Evolutionary conservation across 192 early-diverging fungal genomes (phyloP).

Genomic region (Rhizophagus clarus): DNA sequence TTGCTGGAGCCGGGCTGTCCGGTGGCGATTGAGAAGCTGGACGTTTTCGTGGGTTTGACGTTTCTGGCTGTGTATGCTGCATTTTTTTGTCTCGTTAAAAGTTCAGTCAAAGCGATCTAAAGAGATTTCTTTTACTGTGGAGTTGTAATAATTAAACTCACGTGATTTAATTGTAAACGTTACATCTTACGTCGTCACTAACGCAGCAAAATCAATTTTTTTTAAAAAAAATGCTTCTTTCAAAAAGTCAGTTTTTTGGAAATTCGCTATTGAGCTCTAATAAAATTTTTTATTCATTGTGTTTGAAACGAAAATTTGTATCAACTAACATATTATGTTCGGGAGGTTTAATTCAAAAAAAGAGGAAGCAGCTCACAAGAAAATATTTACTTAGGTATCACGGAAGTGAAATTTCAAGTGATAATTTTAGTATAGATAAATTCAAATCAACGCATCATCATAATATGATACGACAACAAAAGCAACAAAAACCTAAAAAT

Average conservation of each 20-base stretch:
- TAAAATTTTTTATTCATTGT: background rate
- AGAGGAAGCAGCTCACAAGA: background rate
- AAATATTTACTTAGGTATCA: background rate
- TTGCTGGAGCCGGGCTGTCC: background rate
- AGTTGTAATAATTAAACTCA: no score
- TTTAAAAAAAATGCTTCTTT: background rate
- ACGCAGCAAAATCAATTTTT: no score
- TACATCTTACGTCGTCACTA: no score
- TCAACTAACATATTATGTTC: background rate
- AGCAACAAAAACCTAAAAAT: background rate
- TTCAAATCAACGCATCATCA: background rate
- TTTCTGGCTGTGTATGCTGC: background rate
- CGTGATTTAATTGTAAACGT: no score
- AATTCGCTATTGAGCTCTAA: background rate
- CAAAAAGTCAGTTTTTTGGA: background rate
- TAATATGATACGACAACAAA: background rate
- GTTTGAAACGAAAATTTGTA: background rate
- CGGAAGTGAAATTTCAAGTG: background rate
- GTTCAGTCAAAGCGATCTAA: no score
- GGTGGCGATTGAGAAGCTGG: slow-evolving; percentile 15
- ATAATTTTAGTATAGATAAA: background rate
- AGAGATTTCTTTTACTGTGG: no score
- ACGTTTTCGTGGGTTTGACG: background rate
- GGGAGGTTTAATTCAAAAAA: background rate
- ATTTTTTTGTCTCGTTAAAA: no score